Percentiles rank a stretch among this genome's conserved stretches.
phyloP scores from a whole-genome alignment of 805 yeast species.

The Candida cerambycidarum region DNA sequence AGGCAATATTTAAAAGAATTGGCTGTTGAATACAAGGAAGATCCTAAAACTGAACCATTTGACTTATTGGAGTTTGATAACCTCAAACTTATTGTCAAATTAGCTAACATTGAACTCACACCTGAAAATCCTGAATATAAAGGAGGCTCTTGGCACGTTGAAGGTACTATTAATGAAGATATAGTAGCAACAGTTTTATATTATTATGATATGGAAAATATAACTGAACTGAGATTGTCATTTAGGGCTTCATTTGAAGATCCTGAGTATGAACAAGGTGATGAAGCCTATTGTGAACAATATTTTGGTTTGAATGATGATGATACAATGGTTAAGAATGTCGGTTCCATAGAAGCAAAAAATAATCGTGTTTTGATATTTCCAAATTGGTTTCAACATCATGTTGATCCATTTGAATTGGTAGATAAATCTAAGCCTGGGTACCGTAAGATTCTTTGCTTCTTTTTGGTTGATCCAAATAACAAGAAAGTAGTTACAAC shows the following conservation, averaged over 20 bases:
- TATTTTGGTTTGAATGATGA: slow-evolving; percentile 32
- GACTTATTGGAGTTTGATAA: slow-evolving; percentile 18
- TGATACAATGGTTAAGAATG: slow-evolving; percentile 20
- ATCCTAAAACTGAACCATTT: slow-evolving; percentile 13
- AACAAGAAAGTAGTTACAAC: slow-evolving; percentile 28
- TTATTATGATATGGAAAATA: slow-evolving; percentile 42
- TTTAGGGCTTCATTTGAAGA: slow-evolving; percentile 30
- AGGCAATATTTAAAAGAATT: slow-evolving; percentile 9
- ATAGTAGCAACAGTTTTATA: slow-evolving; percentile 42
- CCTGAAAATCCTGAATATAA: slow-evolving; percentile 38
- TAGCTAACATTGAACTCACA: slow-evolving; percentile 41
- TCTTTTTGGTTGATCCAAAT: slow-evolving; percentile 39
- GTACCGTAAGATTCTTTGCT: slow-evolving; percentile 39
- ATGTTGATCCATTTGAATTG: slow-evolving; percentile 39
- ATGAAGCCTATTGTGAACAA: slow-evolving; percentile 21
- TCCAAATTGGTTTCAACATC: slow-evolving; percentile 41
- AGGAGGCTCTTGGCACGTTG: slow-evolving; percentile 47
- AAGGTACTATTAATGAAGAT: slow-evolving; percentile 42
- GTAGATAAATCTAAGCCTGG: slow-evolving; percentile 35
- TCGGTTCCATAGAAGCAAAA: slow-evolving; percentile 26
- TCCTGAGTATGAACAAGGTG: slow-evolving; percentile 37
- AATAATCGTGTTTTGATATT: slow-evolving; percentile 33
- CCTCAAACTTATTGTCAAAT: slow-evolving; percentile 38
- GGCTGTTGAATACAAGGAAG: slow-evolving; percentile 8
- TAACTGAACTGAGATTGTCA: slow-evolving; percentile 30